Evolutionary conservation across 1,284 basidiomycete genomes (phyloP), one percentile per base, ranked within the genome.

Genomic region (Moesziomyces globuligerus): DNA sequence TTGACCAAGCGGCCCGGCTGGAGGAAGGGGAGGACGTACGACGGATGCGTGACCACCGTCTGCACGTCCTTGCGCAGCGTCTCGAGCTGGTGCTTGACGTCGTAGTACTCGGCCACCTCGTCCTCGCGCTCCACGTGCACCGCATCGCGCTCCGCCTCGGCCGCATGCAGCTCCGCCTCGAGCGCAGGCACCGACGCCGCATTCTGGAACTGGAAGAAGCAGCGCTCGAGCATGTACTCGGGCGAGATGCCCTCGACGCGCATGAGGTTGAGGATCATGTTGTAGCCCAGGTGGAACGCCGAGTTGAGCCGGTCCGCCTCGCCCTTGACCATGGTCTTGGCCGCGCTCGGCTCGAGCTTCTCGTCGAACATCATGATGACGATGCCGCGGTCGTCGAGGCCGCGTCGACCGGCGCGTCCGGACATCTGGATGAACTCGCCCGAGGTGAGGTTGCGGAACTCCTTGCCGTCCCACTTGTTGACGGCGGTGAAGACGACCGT

Each of bases 291-390:
- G 84, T 98, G 94, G 86, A 99, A 99, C 4, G 96, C 96, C 18
- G 94, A 98, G 84, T 99, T 94, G 61, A 99, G 86, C 37, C 95
- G 87, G 83, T 98, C 96, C 7, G 96, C 94, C 85, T 97, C 92
- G 48, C 96, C 96, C 84, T 98, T 98, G 83, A 98, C 92, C 96
- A 99, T 98, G 53, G 87, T 88, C 86, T 97, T 98, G 43, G 96
- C 95, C 0, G 90, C 88, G 3, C 88, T 83, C 0, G 96, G 94
- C 80, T 98, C 96, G 48, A 99, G 86, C 85, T 96, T 97, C 85
- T 97, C 94, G 83, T 98, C 95, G 82, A 91, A 93, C 96, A 99
- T 98, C 93, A 99, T 93, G 80, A 99, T 98, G 68, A 99, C 96
- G 54, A 99, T 94, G 67, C 96, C 96, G n/a, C 96, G 89, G 72